A percentile compares a stretch with the other conserved stretches of the same genome.
Conservation (phyloP, 2,329 filamentous ascomycete species). For the Alternaria panax region DNA sequence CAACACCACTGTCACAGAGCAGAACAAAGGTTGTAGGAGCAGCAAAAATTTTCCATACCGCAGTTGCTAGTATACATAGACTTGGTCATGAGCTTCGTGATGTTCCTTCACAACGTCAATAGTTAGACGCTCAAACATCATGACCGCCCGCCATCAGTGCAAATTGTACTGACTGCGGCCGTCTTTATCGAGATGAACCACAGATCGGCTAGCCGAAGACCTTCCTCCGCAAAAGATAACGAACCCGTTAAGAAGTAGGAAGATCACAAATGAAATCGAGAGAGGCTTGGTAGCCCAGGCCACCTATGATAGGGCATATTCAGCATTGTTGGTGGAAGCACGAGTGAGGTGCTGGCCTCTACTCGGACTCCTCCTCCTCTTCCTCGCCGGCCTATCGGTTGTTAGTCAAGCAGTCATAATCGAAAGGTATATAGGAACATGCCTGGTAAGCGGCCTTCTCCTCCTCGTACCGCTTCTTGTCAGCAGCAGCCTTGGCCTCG, state of each 20-base stretch:
- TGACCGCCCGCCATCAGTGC: slow-evolving; percentile 29
- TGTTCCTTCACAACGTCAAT: slow-evolving; percentile 36
- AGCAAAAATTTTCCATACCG: slow-evolving; percentile 43
- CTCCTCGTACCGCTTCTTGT: slow-evolving; percentile 99
- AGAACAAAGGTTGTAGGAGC: slow-evolving; percentile 4
- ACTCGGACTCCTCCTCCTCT: slow-evolving; percentile 53
- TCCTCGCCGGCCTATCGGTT: slow-evolving; percentile 39
- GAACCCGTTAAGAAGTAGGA: slow-evolving; percentile 35
- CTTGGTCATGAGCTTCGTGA: slow-evolving; percentile 48
- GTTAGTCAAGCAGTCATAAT: slow-evolving; percentile 23
- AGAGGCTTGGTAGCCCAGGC: slow-evolving; percentile 29
- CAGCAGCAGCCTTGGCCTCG: slow-evolving; percentile 92
- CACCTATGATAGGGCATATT: slow-evolving; percentile 38
- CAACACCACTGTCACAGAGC: slow-evolving; percentile 2
- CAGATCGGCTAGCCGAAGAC: slow-evolving; percentile 32
- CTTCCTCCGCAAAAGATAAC: slow-evolving; percentile 29
- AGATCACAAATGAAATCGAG: slow-evolving; percentile 34
- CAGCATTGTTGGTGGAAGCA: slow-evolving; percentile 16
- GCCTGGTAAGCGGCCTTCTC: slow-evolving; percentile 82
- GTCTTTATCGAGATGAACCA: slow-evolving; percentile 30
- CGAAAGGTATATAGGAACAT: slow-evolving; percentile 6
- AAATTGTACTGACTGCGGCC: slow-evolving; percentile 40
- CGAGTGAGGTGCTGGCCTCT: slow-evolving; percentile 22
- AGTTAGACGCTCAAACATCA: slow-evolving; percentile 45
- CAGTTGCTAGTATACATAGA: slow-evolving; percentile 49